Base-by-base conservation (phyloP, 2,329 filamentous ascomycete genomes). In the Hymenoscyphus scutula region DNA sequence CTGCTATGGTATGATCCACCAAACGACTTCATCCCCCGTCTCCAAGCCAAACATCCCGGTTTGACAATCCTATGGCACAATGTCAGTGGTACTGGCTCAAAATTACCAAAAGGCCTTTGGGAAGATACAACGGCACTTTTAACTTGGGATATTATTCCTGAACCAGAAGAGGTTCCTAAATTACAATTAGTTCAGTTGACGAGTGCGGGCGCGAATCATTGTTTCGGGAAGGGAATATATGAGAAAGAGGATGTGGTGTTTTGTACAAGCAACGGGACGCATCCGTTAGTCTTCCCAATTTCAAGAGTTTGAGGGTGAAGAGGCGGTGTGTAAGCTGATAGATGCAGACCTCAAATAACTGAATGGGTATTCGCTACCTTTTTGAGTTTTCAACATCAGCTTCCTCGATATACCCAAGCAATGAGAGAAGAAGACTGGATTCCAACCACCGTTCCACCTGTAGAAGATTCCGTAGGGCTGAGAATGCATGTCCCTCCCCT, bases 101-200 rank as follows among this genome's bases (percentile, higher is more conserved):
- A 48, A 2, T 29, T 64, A n/a, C 56, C 60, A 5, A 10, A 73
- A 19, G 74, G 75, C 8, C 59, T 71, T 0, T 80, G 73, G 73
- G 74, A 77, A 0, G 77, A 76, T 25, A 77, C 79, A n/a, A 81
- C 79, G 0, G 66, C 81, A 45, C 62, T 80, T 17, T 72, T 70
- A 48, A 62, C 59, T 5, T 69, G 73, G 4, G 74, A 73, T 59
- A 64, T 70, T 30, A 72, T 76, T 4, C 75, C 77, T 1, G 71
- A 69, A 0, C 65, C 69, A 1, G 71, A 73, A 29, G 59, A 72
- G 53, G 70, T 79, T 37, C 67, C 71, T 8, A 70, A 74, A 2
- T 71, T 81, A 27, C 75, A 78, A 54, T 80, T 76, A 62, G 75
- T 82, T n/a, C 80, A 82, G 70, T 65, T 79, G 29, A 69, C 73